phyloP scores from a whole-genome alignment of 176 grass and related monocot genomes.

The Oryza coarctata region DNA sequence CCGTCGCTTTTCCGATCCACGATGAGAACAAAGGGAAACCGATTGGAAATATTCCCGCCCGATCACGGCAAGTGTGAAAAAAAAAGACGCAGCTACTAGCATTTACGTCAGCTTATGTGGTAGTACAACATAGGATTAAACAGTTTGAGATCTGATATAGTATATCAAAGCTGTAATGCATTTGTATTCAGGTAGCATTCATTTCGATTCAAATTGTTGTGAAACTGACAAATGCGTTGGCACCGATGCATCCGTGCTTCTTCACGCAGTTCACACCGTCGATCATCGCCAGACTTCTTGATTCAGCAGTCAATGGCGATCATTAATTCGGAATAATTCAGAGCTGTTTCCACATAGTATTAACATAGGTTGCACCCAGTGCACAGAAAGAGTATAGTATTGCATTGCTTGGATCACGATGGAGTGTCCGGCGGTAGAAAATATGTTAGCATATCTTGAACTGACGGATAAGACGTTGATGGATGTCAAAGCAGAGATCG shows the following conservation, averaged over 20 bases:
- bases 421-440: neutral
- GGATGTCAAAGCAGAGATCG: neutral
- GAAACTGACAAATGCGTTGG: neutral
- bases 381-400: neutral
- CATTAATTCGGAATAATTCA: neutral
- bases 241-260: slow-evolving; percentile 1
- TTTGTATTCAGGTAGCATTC: neutral
- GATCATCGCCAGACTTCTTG: neutral
- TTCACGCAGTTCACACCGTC: slow-evolving; percentile 14
- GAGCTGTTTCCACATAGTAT: neutral
- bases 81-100: neutral
- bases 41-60: neutral
- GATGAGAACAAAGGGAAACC: neutral
- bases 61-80: neutral
- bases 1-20: neutral
- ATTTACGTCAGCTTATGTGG: neutral
- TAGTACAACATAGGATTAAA: neutral
- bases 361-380: neutral
- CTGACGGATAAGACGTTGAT: neutral
- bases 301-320: neutral
- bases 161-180: neutral
- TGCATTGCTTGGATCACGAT: neutral
- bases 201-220: neutral
- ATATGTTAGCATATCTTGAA: neutral
- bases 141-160: too few species aligned